Evolutionary conservation across 805 yeast genomes (phyloP).

Genomic region (Pichia gijzeniarum): DNA sequence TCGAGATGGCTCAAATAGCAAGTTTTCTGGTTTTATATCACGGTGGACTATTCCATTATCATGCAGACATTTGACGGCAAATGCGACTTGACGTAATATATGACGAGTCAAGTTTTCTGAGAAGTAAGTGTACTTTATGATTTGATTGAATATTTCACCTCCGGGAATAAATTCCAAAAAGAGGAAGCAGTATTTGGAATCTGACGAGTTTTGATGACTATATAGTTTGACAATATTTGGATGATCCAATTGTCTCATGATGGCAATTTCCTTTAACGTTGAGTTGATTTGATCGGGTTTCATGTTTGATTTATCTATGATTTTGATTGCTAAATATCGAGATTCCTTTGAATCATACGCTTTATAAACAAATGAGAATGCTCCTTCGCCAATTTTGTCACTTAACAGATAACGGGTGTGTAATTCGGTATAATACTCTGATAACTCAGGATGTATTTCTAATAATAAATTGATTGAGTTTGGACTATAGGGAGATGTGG

Average conservation of each 20-base stretch:
- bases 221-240: constrained; percentile 53
- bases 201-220: constrained; percentile 44
- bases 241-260: constrained; percentile 61
- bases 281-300: constrained; percentile 45
- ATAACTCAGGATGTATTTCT: constrained; percentile 12
- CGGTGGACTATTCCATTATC: constrained; percentile 71
- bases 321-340: constrained; percentile 61
- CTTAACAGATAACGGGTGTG: constrained; percentile 23
- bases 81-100: constrained; percentile 63
- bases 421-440: constrained; percentile 25
- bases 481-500: neutral
- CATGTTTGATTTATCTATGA: constrained; percentile 58
- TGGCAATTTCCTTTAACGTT: constrained; percentile 64
- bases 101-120: constrained; percentile 67
- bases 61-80: constrained; percentile 64
- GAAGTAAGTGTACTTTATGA: constrained; percentile 71
- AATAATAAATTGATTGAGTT: constrained; percentile 4
- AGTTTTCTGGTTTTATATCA: constrained; percentile 78
- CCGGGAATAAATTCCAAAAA: constrained; percentile 66
- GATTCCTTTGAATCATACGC: constrained; percentile 46
- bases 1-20: constrained; percentile 54
- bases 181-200: constrained; percentile 47
- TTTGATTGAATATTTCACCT: constrained; percentile 77
- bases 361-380: constrained; percentile 79
- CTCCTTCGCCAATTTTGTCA: constrained; percentile 69